phyloP scores from a whole-genome alignment of 129 eudicot species.

The Escallonia herrerae region DNA sequence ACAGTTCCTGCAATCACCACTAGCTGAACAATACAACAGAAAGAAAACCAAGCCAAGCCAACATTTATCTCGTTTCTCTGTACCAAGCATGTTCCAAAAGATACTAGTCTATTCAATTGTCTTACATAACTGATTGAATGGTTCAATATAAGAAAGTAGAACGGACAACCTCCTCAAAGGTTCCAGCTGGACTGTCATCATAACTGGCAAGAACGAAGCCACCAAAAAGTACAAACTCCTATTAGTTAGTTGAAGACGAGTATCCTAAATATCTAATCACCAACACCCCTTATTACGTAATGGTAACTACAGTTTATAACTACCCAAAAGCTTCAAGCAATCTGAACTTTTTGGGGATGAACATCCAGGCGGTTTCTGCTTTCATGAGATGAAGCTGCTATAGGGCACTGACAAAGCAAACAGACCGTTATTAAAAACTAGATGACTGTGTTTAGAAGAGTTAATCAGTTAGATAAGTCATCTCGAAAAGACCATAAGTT shows the following conservation, averaged over 20 bases:
- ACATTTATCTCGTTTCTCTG: not conserved
- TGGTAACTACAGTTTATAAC: not conserved
- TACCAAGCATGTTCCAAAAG: not conserved
- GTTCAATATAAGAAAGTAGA: not conserved
- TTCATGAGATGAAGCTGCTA: conserved; percentile 97
- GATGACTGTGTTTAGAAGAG: too few species aligned
- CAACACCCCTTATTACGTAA: not conserved
- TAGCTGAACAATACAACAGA: conserved; percentile 48
- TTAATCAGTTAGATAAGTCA: too few species aligned
- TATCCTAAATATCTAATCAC: not conserved
- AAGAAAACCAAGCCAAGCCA: not conserved
- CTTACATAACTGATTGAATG: too few species aligned
- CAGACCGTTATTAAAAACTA: too few species aligned
- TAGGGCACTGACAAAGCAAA: conserved; percentile 51
- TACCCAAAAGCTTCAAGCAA: conserved; percentile 98
- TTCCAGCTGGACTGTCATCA: conserved; percentile 93
- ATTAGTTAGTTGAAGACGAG: conserved; percentile 12
- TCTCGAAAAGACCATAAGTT: too few species aligned
- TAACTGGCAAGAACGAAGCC: conserved; percentile 94
- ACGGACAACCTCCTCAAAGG: conserved; percentile 72
- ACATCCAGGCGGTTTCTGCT: conserved; percentile 71
- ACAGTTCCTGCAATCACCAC: conserved; percentile 93
- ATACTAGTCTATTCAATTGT: too few species aligned
- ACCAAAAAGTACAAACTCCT: conserved; percentile 36
- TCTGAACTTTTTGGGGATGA: conserved; percentile 84